Percentiles rank a stretch among this genome's conserved stretches.
Conservation (phyloP, 2,329 filamentous ascomycete species). For the Karstenula rhodostoma region DNA sequence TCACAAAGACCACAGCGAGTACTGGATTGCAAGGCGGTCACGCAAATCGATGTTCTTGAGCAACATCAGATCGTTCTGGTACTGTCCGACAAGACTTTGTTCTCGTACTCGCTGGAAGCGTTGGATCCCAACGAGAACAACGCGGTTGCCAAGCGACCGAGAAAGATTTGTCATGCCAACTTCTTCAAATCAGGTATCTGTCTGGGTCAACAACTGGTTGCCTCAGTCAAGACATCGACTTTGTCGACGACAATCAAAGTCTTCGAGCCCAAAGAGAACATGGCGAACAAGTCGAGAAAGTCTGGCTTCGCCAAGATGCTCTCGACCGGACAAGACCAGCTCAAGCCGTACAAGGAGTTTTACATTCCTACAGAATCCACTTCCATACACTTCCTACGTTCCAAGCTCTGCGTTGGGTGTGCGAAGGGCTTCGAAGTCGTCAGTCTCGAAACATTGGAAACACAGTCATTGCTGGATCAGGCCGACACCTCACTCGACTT, state of each 20-base stretch:
- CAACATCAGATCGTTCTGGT: slow-evolving; percentile 93
- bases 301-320: slow-evolving; percentile 97
- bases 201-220: slow-evolving; percentile 90
- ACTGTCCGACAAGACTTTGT: slow-evolving; percentile 89
- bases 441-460: slow-evolving; percentile 95
- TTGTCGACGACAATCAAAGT: slow-evolving; percentile 97
- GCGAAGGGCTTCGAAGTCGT: slow-evolving; percentile 97
- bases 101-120: slow-evolving; percentile 87
- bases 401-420: slow-evolving; percentile 95
- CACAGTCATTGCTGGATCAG: slow-evolving; percentile 94
- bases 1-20: slow-evolving; percentile 78
- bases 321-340: slow-evolving; percentile 87
- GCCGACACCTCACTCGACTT: slow-evolving; percentile 98
- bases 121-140: slow-evolving; percentile 81
- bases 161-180: slow-evolving; percentile 97
- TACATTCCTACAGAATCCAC: slow-evolving; percentile 99
- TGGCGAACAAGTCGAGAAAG: slow-evolving; percentile 93
- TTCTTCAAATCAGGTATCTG: slow-evolving; percentile 99
- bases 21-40: slow-evolving; percentile 85
- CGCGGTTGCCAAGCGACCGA: slow-evolving; percentile 81
- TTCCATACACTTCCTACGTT: slow-evolving; percentile 96
- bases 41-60: slow-evolving; percentile 94
- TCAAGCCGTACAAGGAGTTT: slow-evolving; percentile 87
- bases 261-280: slow-evolving; percentile 96
- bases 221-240: slow-evolving; percentile 93